phyloP scores from a whole-genome alignment of 208 protist genomes.

The Balamuthia mandrillaris region DNA sequence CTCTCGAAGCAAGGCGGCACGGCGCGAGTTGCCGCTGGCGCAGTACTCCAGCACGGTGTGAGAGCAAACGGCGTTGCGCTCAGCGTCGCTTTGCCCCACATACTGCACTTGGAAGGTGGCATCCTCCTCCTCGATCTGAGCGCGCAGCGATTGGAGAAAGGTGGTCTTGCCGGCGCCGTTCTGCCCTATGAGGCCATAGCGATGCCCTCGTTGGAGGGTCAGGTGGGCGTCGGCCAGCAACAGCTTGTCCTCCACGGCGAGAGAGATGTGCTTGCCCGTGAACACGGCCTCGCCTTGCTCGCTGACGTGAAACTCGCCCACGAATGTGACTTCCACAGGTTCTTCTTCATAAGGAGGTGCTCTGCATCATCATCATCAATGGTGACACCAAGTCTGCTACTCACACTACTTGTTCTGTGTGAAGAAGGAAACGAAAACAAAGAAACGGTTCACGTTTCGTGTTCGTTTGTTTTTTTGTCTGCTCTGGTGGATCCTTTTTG shows the following conservation, averaged over 20 bases:
- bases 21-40: background rate
- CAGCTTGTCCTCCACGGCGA: slow-evolving; percentile 10
- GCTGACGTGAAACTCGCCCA: slow-evolving; percentile 12
- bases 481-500: no score
- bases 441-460: no score
- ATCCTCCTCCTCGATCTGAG: background rate
- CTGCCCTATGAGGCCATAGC: slow-evolving; percentile 68
- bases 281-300: background rate
- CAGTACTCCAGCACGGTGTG: slow-evolving; percentile 37
- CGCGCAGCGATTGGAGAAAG: slow-evolving; percentile 36
- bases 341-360: background rate
- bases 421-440: no score
- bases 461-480: no score
- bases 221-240: slow-evolving; percentile 5
- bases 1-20: background rate
- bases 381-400: no score
- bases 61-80: slow-evolving; percentile 14
- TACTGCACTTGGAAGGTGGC: slow-evolving; percentile 27
- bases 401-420: no score
- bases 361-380: no score
- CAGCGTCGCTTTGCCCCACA: slow-evolving; percentile 46
- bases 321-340: background rate
- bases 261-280: background rate
- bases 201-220: background rate
- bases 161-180: slow-evolving; percentile 71